phyloP scores from a whole-genome alignment of 202 grass and related monocot genomes.

The Saccharum hybrid region DNA sequence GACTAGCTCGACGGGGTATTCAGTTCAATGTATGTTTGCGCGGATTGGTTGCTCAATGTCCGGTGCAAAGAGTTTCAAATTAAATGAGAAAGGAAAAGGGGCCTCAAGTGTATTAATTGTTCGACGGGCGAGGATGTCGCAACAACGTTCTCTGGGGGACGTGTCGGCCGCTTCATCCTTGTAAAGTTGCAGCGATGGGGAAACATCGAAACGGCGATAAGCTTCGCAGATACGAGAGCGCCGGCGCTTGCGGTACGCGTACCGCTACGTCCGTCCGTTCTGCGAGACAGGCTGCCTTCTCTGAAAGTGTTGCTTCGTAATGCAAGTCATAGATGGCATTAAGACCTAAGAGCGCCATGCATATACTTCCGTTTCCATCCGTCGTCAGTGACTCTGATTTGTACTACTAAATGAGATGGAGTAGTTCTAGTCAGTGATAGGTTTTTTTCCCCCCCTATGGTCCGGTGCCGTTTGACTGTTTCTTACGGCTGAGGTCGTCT shows the following conservation, averaged over 20 bases:
- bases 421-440: not conserved
- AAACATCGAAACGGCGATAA: not conserved
- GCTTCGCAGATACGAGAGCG: not conserved
- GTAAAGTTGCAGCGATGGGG: not conserved
- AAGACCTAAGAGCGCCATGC: not conserved
- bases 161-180: not conserved
- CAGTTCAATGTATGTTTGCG: conserved; percentile 1
- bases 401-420: not conserved
- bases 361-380: not conserved
- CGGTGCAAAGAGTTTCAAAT: too few species aligned
- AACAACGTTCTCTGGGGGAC: not conserved
- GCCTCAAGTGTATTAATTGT: not conserved
- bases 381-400: not conserved
- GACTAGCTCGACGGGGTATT: not conserved
- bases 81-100: not conserved
- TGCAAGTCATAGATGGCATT: not conserved
- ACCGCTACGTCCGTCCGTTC: not conserved
- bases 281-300: too few species aligned
- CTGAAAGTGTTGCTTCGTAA: not conserved
- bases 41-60: too few species aligned
- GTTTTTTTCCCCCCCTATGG: too few species aligned
- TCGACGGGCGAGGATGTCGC: not conserved
- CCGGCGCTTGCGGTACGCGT: not conserved
- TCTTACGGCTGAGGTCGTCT: too few species aligned
- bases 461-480: too few species aligned